Conservation (phyloP, 2,329 filamentous ascomycete genomes). For the Zalaria sp. region DNA sequence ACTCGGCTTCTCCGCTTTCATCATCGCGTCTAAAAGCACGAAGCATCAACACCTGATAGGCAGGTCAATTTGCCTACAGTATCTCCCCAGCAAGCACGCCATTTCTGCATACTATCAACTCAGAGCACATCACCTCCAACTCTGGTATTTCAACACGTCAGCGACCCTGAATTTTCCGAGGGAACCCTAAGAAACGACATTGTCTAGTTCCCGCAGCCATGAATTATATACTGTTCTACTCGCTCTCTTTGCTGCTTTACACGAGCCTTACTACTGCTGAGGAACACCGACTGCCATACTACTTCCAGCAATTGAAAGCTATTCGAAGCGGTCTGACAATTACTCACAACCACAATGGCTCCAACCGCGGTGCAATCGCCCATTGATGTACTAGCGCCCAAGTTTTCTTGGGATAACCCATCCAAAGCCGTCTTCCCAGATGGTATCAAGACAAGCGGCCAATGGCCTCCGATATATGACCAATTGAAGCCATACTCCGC, state of each 20-base stretch:
- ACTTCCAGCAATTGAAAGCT: constrained; percentile 6
- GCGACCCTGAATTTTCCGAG: neutral
- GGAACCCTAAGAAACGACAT: neutral
- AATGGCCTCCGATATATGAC: constrained; percentile 55
- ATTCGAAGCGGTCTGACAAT: constrained; percentile 6
- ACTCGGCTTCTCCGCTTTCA: neutral
- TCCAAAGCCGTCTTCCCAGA: constrained; percentile 44
- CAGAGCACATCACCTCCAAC: neutral
- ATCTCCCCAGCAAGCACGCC: neutral
- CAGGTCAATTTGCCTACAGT: neutral
- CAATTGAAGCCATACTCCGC: constrained; percentile 50
- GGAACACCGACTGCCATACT: constrained; percentile 5
- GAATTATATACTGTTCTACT: constrained; percentile 10
- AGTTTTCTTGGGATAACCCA: constrained; percentile 13
- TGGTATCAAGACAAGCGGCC: constrained; percentile 54
- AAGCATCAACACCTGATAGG: neutral
- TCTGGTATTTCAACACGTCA: neutral
- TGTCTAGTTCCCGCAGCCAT: constrained; percentile 1
- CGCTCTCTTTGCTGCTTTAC: constrained; percentile 9
- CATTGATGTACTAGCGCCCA: constrained; percentile 6
- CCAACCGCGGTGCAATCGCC: constrained; percentile 8
- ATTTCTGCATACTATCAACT: neutral
- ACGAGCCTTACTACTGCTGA: constrained; percentile 7
- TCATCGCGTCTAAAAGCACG: neutral
- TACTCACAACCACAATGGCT: constrained; percentile 5